Percentiles rank a stretch among this genome's conserved stretches.
phyloP scores from a whole-genome alignment of 805 yeast genomes.

The Wickerhamomyces alni region DNA sequence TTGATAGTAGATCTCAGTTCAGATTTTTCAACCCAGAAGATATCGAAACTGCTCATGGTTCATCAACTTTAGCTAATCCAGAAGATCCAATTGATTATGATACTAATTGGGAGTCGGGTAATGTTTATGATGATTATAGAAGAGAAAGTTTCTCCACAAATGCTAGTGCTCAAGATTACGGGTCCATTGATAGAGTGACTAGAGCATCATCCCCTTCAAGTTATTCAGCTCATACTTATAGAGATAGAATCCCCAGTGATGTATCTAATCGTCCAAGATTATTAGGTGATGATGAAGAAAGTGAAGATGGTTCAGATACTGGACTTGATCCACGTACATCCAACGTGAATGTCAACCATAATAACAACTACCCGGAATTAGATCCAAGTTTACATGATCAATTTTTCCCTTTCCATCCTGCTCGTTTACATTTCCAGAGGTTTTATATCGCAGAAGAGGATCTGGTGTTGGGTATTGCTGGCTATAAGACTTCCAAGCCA shows the following conservation, averaged over 20 bases:
- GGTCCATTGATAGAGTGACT: constrained; percentile 16
- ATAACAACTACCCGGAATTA: constrained; percentile 12
- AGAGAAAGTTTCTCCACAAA: constrained; percentile 28
- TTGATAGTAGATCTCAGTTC: constrained; percentile 42
- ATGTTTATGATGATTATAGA: constrained; percentile 41
- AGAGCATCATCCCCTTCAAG: constrained; percentile 26
- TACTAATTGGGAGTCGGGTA: constrained; percentile 58
- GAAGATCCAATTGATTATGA: constrained; percentile 56
- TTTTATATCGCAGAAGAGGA: constrained; percentile 95
- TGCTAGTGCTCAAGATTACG: constrained; percentile 17
- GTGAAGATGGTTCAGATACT: constrained; percentile 28
- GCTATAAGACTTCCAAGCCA: constrained; percentile 53
- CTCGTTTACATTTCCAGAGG: constrained; percentile 57
- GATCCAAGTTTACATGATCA: constrained; percentile 36
- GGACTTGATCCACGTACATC: constrained; percentile 21
- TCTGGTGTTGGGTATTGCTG: constrained; percentile 90
- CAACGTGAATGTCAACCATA: constrained; percentile 16
- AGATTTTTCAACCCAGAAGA: constrained; percentile 80
- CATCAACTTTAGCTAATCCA: constrained; percentile 65
- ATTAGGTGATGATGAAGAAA: constrained; percentile 20
- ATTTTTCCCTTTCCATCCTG: constrained; percentile 36
- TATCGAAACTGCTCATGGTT: constrained; percentile 81
- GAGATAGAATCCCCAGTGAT: constrained; percentile 34
- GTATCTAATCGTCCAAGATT: constrained; percentile 24
- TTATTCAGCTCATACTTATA: constrained; percentile 28